Evolutionary conservation across 164 flowering plant genomes (phyloP), one percentile per base, ranked within the genome.

Genomic region (Aristolochia fimbriata): DNA sequence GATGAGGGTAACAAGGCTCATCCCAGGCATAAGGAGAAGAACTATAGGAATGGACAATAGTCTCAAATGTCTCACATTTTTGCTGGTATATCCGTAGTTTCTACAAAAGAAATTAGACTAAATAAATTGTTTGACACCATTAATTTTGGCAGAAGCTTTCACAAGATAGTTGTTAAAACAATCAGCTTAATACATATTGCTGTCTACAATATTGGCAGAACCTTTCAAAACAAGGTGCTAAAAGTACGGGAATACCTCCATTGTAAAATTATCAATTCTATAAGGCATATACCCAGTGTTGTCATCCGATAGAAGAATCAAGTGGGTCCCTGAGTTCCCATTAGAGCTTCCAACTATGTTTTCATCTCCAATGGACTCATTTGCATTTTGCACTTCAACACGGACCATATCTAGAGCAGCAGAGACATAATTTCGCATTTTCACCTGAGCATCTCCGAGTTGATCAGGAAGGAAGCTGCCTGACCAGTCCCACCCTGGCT

Each of bases 401-500:
- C 96, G 77, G 61, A 88, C 70, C 79, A 85, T 85, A 43, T 70
- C 75, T 49, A 73, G 62, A 51, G 80, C 76, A 65, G 87, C 81
- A 62, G 82, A 73, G 23, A 77, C 77, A 76, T 82, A 80, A 78
- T 93, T 86, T 51, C 83, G 70, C 84, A 88, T 74, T 79, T 93
- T 93, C 43, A 93, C 77, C 75, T 81, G 99, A 47, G 92, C 82
- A 71, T 93, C 99, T 70, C 97, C 99, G 14, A 90, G 77, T 68
- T 81, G 88, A 71, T 93, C 91, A 47, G 99, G 96, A 63, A 72
- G 73, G 76, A 93, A 93, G 78, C 96, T 69, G 54, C 99, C 99
- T n/a, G 99, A 93, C 99, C 99, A 93, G 64, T 85, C 81, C 93
- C 96, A 93, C 58, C 95, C 97, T 60, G 96, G 92, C 76, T 82